phyloP scores from a whole-genome alignment of 345 rosid genomes.

The Camelina hispida region DNA sequence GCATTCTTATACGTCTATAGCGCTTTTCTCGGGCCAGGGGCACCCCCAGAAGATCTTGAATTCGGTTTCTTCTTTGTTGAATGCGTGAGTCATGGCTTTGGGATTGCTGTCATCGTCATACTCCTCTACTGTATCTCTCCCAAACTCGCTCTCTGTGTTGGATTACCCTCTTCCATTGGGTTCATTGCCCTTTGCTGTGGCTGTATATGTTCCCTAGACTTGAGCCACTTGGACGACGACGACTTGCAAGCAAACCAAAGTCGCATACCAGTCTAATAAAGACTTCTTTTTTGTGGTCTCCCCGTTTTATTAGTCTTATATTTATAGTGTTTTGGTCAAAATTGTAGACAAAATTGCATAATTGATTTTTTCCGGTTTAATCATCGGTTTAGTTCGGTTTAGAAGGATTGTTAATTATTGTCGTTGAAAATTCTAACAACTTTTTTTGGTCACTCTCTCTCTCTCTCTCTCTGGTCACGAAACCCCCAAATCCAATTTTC shows the following conservation, averaged over 20 bases:
- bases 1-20: neutral
- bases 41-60: too few species aligned
- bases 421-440: neutral
- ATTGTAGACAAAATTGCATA: neutral
- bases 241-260: neutral
- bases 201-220: too few species aligned
- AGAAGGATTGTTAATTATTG: neutral
- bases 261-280: neutral
- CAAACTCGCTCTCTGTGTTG: neutral
- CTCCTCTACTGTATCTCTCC: neutral
- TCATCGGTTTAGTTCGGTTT: neutral
- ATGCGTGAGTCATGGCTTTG: neutral
- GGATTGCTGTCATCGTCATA: neutral
- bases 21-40: too few species aligned
- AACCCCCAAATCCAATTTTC: conserved; percentile 19
- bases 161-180: neutral
- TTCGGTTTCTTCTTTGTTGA: too few species aligned
- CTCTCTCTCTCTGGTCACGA: conserved; percentile 1
- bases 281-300: neutral
- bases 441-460: neutral
- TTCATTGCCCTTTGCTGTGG: neutral
- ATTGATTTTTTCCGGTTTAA: neutral
- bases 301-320: neutral
- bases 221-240: neutral
- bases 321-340: too few species aligned